phyloP scores from a whole-genome alignment of 352 stramenopile species.

The Globisporangium nodosum region DNA sequence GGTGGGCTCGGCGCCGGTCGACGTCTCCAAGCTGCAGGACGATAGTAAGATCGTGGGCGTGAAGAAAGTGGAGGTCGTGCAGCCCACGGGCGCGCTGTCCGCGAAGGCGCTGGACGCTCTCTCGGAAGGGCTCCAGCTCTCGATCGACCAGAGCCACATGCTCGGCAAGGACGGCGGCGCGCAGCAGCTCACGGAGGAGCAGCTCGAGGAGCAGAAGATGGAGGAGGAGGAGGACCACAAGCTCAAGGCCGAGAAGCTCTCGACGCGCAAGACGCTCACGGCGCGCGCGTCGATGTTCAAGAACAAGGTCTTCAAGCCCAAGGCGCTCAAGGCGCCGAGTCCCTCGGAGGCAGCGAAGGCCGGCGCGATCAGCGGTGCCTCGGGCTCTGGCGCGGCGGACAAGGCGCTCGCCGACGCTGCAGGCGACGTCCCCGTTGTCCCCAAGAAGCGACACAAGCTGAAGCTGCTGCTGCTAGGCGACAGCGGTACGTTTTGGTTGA shows the following conservation, averaged over 20 bases:
- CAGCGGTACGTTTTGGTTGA: constrained; percentile 38
- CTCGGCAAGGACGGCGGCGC: constrained; percentile 11
- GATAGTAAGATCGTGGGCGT: constrained; percentile 69
- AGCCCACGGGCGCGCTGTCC: constrained; percentile 69
- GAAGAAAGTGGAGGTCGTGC: constrained; percentile 70
- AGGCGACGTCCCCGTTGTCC: constrained; percentile 19
- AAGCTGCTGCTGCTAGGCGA: constrained; percentile 91
- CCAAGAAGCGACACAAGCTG: constrained; percentile 81
- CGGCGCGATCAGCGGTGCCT: neutral
- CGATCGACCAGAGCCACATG: constrained; percentile 52
- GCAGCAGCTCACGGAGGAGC: constrained; percentile 58
- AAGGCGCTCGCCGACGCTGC: constrained; percentile 17
- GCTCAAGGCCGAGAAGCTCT: constrained; percentile 68
- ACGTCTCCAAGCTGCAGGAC: constrained; percentile 75
- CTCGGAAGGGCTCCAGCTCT: constrained; percentile 68
- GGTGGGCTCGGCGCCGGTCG: constrained; percentile 71
- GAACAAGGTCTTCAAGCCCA: constrained; percentile 69
- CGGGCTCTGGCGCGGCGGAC: neutral
- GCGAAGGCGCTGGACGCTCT: constrained; percentile 74
- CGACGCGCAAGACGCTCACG: constrained; percentile 51
- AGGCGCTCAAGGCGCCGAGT: constrained; percentile 7
- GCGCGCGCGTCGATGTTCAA: constrained; percentile 69
- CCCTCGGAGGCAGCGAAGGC: constrained; percentile 2
- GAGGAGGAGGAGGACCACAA: constrained; percentile 85
- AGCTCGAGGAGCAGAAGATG: constrained; percentile 85